Base-by-base conservation (phyloP, 164 flowering plant genomes). In the Magnolia officinalis region DNA sequence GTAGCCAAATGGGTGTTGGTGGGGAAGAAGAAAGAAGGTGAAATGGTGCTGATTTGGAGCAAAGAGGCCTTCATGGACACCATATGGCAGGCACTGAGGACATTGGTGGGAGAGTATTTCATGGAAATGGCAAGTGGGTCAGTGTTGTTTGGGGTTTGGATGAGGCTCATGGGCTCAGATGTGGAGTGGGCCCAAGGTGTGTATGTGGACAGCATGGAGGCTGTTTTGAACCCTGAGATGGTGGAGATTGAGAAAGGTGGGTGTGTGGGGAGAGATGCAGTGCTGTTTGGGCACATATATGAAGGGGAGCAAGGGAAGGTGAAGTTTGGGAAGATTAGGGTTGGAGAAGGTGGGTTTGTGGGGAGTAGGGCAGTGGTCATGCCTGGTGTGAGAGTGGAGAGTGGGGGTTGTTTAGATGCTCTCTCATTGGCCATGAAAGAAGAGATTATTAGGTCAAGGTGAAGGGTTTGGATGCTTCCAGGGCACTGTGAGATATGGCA, bases 161-260 rank as follows among this genome's bases (percentile, higher is more conserved):
- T 92, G 91, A 90, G 80, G 83, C 84, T 89, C 5, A 85, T 92
- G 93, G 94, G 97, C 2, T 85, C 92, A 49, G 76, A 86, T 0
- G 50, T 92, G 18, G 88, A 79, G 1, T 23, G 85, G 80, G 81
- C 77, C 45, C 79, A 86, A 69, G 91, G 85, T 20, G 82, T 79
- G 1, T 90, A 90, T 71, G 90, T 90, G 14, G 97, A 92, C 68
- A 86, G 83, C 78, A 87, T 84, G 86, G 93, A 89, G 59, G 93
- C 91, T 29, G 10, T 75, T 14, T 66, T 92, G 83, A 90, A 92
- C 80, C 97, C 94, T n/a, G 97, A 92, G 67, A 89, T 92, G 97
- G 89, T 92, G 77, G 88, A 86, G 81, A 81, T 92, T 51, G 93
- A 86, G 74, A 78, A 81, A 74, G 92, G 89, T 11, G 93, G 94